Conservation (phyloP, 2,329 filamentous ascomycete species). For the Huntiella decipiens region DNA sequence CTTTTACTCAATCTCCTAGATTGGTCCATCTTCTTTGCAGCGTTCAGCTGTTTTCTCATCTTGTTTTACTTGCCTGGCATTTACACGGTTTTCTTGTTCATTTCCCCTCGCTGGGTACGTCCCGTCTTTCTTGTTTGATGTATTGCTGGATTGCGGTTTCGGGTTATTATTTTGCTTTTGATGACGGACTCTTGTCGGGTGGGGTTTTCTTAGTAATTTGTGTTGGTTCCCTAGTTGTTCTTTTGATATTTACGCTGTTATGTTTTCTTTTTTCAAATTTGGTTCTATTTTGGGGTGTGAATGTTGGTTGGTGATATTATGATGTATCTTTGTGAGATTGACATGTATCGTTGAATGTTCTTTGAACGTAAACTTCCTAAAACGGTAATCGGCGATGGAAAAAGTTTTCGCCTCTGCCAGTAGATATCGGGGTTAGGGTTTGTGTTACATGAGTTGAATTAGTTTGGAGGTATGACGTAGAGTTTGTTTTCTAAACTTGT, state of each 20-base stretch:
- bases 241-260: neutral
- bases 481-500: too few species aligned
- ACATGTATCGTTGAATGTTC: neutral
- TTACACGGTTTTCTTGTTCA: conserved; percentile 9
- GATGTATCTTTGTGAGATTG: neutral
- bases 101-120: neutral
- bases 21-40: conserved; percentile 1
- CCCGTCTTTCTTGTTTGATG: neutral
- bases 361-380: neutral
- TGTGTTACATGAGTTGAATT: neutral
- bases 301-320: too few species aligned
- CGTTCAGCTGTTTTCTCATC: conserved; percentile 1
- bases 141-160: neutral
- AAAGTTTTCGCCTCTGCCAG: neutral
- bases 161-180: neutral
- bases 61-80: conserved; percentile 10
- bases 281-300: neutral
- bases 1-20: neutral
- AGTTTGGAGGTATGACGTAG: neutral
- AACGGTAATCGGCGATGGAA: neutral
- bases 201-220: too few species aligned
- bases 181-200: neutral
- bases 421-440: neutral
- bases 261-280: conserved; percentile 13
- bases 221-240: neutral